These are phyloP conservation scores for Ascomycota sp. DNA, from an alignment of 2,329 filamentous ascomycete genomes.

Conservation along the genomic window DNA sequence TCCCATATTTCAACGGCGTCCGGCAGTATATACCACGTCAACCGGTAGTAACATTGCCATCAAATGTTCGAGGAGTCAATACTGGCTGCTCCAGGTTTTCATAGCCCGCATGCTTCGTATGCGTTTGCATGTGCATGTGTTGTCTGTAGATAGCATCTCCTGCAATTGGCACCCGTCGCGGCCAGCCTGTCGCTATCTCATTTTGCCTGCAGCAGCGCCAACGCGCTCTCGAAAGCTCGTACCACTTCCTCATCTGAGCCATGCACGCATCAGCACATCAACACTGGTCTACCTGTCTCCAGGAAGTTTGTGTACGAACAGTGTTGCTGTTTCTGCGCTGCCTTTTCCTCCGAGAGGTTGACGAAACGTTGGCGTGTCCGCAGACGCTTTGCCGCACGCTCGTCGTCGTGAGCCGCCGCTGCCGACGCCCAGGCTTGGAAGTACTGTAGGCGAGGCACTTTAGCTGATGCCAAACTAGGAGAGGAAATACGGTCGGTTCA, in stretches of 20 bases:
- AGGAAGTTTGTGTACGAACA: slow-evolving; percentile 29
- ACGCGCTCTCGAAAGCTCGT: slow-evolving; percentile 37
- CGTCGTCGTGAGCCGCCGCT: slow-evolving; percentile 48
- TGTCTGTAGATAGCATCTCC: no score
- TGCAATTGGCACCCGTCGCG: no score
- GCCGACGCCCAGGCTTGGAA: slow-evolving; percentile 61
- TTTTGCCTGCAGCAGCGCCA: slow-evolving; percentile 26
- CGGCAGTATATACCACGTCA: no score
- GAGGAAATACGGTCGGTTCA: slow-evolving; percentile 1
- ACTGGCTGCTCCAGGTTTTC: no score
- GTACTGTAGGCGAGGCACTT: slow-evolving; percentile 26
- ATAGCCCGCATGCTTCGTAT: no score
- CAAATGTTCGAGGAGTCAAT: no score
- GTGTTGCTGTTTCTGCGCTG: slow-evolving; percentile 57
- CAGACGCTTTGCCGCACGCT: slow-evolving; percentile 55
- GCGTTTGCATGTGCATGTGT: no score
- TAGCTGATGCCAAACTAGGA: no score
- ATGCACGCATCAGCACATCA: neutral
- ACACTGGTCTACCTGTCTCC: neutral
- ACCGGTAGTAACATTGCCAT: no score
- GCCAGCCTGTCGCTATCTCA: slow-evolving; percentile 3
- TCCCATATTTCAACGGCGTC: no score
- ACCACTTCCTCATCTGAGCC: slow-evolving; percentile 28
- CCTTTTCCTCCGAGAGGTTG: slow-evolving; percentile 44
- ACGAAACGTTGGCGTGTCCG: slow-evolving; percentile 62